Percentiles rank a stretch among this genome's conserved stretches.
Evolutionary conservation across 208 protist species (phyloP).

Genomic region (Leptomonas pyrrhocoris): DNA sequence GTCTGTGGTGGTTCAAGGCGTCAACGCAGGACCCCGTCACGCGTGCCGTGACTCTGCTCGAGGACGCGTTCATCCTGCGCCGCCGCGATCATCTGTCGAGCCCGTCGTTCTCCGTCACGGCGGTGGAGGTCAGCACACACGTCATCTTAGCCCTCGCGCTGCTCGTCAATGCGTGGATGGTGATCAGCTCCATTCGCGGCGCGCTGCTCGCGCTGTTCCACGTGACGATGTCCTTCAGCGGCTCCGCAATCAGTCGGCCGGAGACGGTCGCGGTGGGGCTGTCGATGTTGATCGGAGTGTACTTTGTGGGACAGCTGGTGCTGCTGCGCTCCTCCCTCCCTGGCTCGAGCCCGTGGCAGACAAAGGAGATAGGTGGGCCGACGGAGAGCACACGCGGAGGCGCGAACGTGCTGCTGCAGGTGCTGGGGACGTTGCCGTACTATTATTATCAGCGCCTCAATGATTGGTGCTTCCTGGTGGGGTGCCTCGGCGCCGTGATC

Average conservation of each 20-base stretch:
- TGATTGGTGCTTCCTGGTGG: constrained; percentile 65
- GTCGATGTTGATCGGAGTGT: constrained; percentile 69
- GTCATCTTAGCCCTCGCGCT: constrained; percentile 51
- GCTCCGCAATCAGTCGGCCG: constrained; percentile 48
- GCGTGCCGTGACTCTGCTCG: constrained; percentile 50
- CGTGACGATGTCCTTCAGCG: constrained; percentile 61
- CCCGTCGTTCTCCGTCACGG: constrained; percentile 31
- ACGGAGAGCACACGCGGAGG: background rate
- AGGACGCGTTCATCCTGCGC: constrained; percentile 37
- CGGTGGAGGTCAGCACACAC: constrained; percentile 34
- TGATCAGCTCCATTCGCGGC: constrained; percentile 73
- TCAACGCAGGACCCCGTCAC: constrained; percentile 63
- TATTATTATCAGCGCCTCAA: constrained; percentile 77
- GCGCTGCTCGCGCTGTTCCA: constrained; percentile 81
- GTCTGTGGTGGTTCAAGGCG: constrained; percentile 41
- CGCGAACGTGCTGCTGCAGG: constrained; percentile 41
- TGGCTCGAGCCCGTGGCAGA: background rate
- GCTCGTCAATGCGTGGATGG: constrained; percentile 74
- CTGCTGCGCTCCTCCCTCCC: constrained; percentile 62
- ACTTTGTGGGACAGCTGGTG: constrained; percentile 78
- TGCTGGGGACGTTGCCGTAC: constrained; percentile 52
- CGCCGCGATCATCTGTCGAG: background rate
- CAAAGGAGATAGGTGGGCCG: background rate
- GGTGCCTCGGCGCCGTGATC: constrained; percentile 39
- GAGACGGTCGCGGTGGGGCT: constrained; percentile 68